Conservation (phyloP, 192 early-diverging fungal species). For the Geosiphon pyriformis region DNA sequence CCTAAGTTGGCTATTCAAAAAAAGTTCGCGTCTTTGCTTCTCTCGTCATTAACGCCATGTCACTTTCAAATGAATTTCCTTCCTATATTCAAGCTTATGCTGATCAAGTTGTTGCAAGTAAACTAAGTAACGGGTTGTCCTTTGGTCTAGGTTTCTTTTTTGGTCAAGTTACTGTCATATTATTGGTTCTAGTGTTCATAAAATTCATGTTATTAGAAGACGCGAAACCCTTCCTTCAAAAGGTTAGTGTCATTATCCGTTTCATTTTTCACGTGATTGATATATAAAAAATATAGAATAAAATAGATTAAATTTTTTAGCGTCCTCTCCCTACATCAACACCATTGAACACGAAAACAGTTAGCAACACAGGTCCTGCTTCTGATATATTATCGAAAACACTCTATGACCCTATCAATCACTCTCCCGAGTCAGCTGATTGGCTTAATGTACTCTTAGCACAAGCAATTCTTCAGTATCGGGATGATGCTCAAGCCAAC, state of each 20-base stretch:
- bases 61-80: conserved; percentile 6
- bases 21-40: too few species aligned
- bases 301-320: background rate
- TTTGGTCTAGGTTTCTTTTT: conserved; percentile 48
- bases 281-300: background rate
- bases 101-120: conserved; percentile 8
- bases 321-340: conserved; percentile 34
- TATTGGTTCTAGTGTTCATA: conserved; percentile 44
- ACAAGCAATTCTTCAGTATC: conserved; percentile 67
- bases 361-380: conserved; percentile 50
- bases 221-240: conserved; percentile 28
- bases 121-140: conserved; percentile 21
- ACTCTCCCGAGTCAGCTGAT: conserved; percentile 64
- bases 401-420: conserved; percentile 49
- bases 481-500: conserved; percentile 66
- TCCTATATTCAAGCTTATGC: conserved; percentile 8
- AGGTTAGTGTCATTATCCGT: conserved; percentile 18
- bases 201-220: conserved; percentile 52
- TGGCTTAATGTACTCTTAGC: conserved; percentile 83
- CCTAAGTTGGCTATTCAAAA: too few species aligned
- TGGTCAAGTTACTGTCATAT: conserved; percentile 44
- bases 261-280: background rate
- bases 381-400: conserved; percentile 52
- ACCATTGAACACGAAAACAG: conserved; percentile 41
- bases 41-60: too few species aligned